Conservation (phyloP, 768 basidiomycete species). For the Gymnopilus junonius region DNA sequence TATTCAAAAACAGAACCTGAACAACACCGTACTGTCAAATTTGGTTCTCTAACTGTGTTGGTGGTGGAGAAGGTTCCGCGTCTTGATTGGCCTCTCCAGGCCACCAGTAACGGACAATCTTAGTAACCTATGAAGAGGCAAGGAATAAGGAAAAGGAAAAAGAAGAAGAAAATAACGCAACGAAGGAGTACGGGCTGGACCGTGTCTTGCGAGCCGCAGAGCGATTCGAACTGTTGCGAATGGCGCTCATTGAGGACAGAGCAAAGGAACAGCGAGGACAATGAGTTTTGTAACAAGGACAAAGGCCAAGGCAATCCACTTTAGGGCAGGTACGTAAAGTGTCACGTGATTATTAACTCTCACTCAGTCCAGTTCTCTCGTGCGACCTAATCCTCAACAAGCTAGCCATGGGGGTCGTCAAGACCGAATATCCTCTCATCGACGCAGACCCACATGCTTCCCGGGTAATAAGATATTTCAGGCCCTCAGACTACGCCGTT, state of each 20-base stretch:
- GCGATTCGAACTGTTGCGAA: conserved; percentile 45
- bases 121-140: conserved; percentile 1
- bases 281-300: conserved; percentile 14
- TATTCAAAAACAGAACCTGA: no score
- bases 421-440: conserved; percentile 86
- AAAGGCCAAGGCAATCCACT: conserved; percentile 14
- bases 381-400: conserved; percentile 16
- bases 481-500: conserved; percentile 83
- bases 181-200: conserved; percentile 53
- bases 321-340: conserved; percentile 37
- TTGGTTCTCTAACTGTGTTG: neutral
- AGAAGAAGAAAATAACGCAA: conserved; percentile 15
- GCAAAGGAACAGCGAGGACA: conserved; percentile 22
- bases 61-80: neutral
- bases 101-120: no score
- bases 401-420: conserved; percentile 50
- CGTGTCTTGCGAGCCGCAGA: conserved; percentile 35
- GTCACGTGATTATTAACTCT: no score
- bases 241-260: conserved; percentile 54
- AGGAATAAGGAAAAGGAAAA: neutral
- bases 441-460: conserved; percentile 90
- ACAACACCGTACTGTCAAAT: neutral
- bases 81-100: no score
- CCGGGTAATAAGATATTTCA: conserved; percentile 88
- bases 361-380: conserved; percentile 25